Evolutionary conservation across 2,329 filamentous ascomycete species (phyloP).

Genomic region (Penicillium frequentans): DNA sequence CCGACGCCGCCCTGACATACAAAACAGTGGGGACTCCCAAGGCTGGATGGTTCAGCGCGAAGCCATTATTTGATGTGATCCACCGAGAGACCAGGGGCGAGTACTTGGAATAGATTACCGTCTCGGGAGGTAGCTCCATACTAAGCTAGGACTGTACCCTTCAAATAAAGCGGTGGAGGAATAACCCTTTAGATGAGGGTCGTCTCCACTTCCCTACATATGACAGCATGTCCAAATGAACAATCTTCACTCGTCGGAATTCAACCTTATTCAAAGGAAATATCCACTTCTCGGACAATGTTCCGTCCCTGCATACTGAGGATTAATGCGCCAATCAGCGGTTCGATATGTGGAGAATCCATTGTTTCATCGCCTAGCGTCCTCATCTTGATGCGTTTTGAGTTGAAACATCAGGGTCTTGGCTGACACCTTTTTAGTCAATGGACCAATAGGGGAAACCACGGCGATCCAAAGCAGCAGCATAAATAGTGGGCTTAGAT

Average conservation of each 20-base stretch:
- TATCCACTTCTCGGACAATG: neutral
- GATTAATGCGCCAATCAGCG: constrained; percentile 11
- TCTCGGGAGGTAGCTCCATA: neutral
- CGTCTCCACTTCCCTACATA: neutral
- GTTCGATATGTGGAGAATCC: too few relatives aligned
- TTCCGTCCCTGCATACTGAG: neutral
- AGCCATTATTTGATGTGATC: constrained; percentile 70
- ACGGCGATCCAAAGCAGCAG: neutral
- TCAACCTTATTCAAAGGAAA: neutral
- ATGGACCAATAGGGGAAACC: neutral
- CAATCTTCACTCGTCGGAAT: neutral
- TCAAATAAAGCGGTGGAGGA: neutral
- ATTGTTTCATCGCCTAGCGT: neutral
- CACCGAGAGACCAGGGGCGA: constrained; percentile 60
- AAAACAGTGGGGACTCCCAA: constrained; percentile 61
- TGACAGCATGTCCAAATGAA: neutral
- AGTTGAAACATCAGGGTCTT: constrained; percentile 8
- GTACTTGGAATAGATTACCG: constrained; percentile 47
- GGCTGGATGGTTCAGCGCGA: constrained; percentile 70
- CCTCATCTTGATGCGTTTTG: constrained; percentile 3
- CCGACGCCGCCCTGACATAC: constrained; percentile 68
- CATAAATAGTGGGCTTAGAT: neutral
- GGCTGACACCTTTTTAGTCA: neutral
- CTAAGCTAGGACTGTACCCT: neutral
- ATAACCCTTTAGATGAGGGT: neutral